Evolutionary conservation across 2,329 filamentous ascomycete species (phyloP).

Genomic region (Pestalotiopsis fici): DNA sequence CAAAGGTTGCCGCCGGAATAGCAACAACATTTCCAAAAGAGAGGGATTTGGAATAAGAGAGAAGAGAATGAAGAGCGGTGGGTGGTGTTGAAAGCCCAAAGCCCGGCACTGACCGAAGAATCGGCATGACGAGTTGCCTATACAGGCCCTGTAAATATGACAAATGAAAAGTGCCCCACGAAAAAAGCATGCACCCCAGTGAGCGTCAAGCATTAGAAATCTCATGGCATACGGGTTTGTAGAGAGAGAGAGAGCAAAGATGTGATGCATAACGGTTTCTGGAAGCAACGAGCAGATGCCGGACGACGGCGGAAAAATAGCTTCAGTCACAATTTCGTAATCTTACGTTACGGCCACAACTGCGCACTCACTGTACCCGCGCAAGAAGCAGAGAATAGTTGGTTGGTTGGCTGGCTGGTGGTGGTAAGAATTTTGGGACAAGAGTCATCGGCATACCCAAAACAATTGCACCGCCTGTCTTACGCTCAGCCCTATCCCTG

Average conservation of each 20-base stretch:
- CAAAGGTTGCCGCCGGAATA: background rate
- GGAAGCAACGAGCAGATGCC: background rate
- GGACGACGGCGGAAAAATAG: background rate
- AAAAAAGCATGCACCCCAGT: background rate
- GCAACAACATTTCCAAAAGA: background rate
- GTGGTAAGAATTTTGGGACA: background rate
- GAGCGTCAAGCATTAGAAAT: background rate
- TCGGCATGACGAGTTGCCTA: background rate
- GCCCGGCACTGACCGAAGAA: background rate
- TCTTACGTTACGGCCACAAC: background rate
- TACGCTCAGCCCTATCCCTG: constrained; percentile 2
- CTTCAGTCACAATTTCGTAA: background rate
- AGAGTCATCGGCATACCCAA: background rate
- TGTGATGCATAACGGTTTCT: background rate
- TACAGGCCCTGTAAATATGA: background rate
- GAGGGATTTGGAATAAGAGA: background rate
- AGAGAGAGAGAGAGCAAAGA: too few relatives aligned
- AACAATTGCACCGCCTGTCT: background rate
- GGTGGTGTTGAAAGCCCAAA: background rate
- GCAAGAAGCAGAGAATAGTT: background rate
- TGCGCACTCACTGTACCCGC: too few relatives aligned
- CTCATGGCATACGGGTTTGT: too few relatives aligned
- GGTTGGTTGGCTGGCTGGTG: too few relatives aligned
- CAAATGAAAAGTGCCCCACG: background rate
- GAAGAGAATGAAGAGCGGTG: background rate